Base-by-base conservation (phyloP, 1,284 basidiomycete genomes). In the Sparassis latifolia region DNA sequence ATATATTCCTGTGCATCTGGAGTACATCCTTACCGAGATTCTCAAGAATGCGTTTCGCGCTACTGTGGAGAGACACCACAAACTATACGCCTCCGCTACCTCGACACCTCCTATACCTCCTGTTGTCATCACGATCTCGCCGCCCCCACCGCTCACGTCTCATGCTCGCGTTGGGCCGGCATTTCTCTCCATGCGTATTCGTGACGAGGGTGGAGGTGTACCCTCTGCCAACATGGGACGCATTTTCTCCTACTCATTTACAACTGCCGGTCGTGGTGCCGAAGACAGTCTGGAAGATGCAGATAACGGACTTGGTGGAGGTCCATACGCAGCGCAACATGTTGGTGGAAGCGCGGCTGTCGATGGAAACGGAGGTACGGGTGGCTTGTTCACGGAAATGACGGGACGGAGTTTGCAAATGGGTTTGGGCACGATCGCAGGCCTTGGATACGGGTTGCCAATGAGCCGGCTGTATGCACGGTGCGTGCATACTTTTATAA, bases 161-260 rank as follows among this genome's bases (percentile, higher is more conserved):
- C 44, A n/a, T 38, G 44, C 39, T 27, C 33, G 40, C 38, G 29
- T 6, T 37, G 37, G 33, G 31, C 41, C 67, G 66, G 45, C 60
- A 65, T 86, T 81, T 64, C 78, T 94, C 49, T 86, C 84, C 31
- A 75, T 95, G 40, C 79, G 92, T 37, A 77, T 95, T 29, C 78
- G 92, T 33, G 92, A 95, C 59, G 83, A 90, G 59, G 92, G 92
- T 2, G 92, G 91, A 12, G 92, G 92, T 3, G 85, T 95, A 37
- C 75, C 82, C 1, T 84, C 84, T 2, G 70, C 76, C 5, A 82
- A 92, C 63, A 80, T 94, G 72, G 71, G 78, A 12, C 78, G 82
- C 47, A 87, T 95, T 51, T 95, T 94, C 67, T 89, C 88, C 28
- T 95, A 95, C 64, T 90, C 91, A 4, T 95, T 93, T 65, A 93